Evolutionary conservation across 148 eudicot species (phyloP).

Genomic region (Mesembryanthemum crystallinum): DNA sequence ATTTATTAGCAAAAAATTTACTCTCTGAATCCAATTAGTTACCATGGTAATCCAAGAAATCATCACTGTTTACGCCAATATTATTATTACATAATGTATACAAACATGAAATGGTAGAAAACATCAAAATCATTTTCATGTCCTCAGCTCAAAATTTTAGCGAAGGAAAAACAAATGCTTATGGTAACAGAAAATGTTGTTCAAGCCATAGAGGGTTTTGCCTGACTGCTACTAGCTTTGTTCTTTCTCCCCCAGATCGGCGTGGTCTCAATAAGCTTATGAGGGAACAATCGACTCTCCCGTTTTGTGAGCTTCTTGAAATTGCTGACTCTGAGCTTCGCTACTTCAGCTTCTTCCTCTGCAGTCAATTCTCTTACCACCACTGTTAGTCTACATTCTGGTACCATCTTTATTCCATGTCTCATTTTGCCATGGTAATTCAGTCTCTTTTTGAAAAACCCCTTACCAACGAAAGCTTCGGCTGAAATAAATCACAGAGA

Average conservation of each 20-base stretch:
- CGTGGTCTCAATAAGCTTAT: slow-evolving; percentile 79
- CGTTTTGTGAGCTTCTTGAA: slow-evolving; percentile 68
- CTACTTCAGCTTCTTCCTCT: slow-evolving; percentile 79
- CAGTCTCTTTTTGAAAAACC: slow-evolving; percentile 51
- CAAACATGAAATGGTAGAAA: neutral
- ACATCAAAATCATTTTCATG: neutral
- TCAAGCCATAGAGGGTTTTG: slow-evolving; percentile 37
- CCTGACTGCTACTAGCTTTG: slow-evolving; percentile 29
- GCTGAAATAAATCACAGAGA: slow-evolving; percentile 42
- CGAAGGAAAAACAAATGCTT: neutral
- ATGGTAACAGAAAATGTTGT: neutral
- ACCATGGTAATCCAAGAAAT: neutral
- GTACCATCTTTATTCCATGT: slow-evolving; percentile 56
- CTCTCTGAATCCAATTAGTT: neutral
- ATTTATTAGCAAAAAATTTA: too few species aligned
- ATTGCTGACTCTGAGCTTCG: slow-evolving; percentile 67
- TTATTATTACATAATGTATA: slow-evolving; percentile 1
- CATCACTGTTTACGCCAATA: neutral
- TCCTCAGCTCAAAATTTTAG: neutral
- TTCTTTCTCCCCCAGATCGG: slow-evolving; percentile 81
- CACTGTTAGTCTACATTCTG: slow-evolving; percentile 89
- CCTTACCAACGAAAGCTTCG: slow-evolving; percentile 92
- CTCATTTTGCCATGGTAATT: slow-evolving; percentile 66
- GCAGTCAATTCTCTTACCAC: slow-evolving; percentile 80
- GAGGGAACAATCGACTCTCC: slow-evolving; percentile 72